A percentile compares a stretch with the other conserved stretches of the same genome.
Evolutionary conservation across 1,139 yeast species (phyloP).

Genomic region (Sugiyamaella neomexicana): DNA sequence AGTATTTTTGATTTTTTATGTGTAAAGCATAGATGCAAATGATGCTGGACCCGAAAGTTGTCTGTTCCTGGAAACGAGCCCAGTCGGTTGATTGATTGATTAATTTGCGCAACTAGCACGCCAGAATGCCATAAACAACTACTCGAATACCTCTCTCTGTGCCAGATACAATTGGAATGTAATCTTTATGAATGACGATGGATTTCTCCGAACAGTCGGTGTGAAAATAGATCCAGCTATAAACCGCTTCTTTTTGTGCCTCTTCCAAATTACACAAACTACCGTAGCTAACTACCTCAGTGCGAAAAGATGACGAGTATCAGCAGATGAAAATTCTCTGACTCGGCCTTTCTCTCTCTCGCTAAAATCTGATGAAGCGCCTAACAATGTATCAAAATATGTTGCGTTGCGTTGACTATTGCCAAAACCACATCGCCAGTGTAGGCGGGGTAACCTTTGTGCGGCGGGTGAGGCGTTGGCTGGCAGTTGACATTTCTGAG

Average conservation of each 20-base stretch:
- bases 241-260: background rate
- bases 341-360: background rate
- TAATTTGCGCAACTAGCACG: too few relatives aligned
- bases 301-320: background rate
- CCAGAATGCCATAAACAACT: too few relatives aligned
- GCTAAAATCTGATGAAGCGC: background rate
- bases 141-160: too few relatives aligned
- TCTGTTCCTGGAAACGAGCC: too few relatives aligned
- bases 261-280: background rate
- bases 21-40: background rate
- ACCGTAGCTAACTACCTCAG: background rate
- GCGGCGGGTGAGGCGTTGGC: slow-evolving; percentile 5
- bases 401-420: slow-evolving; percentile 6
- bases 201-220: too few relatives aligned
- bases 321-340: slow-evolving; percentile 4
- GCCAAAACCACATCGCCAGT: background rate
- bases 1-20: background rate
- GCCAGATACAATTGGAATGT: too few relatives aligned
- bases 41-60: background rate
- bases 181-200: too few relatives aligned
- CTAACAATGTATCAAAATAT: background rate
- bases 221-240: background rate
- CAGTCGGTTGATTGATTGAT: too few relatives aligned
- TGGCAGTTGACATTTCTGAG: too few relatives aligned
- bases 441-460: slow-evolving; percentile 14